phyloP scores from a whole-genome alignment of 2,329 filamentous ascomycete species.

The Grosmannia huntii region DNA sequence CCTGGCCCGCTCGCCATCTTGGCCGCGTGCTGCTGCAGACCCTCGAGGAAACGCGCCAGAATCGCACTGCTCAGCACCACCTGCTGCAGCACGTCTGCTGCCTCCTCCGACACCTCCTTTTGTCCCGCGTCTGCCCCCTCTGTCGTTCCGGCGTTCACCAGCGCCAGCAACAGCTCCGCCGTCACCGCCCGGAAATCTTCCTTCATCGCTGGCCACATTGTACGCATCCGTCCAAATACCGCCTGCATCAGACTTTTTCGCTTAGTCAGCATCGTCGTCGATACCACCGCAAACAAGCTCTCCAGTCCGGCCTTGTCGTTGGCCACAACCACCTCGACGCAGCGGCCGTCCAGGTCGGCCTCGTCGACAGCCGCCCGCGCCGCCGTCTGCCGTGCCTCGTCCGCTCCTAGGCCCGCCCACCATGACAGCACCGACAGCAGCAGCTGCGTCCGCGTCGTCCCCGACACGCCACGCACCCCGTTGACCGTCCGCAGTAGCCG shows the following conservation, averaged over 20 bases:
- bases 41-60: constrained; percentile 59
- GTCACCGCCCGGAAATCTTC: constrained; percentile 44
- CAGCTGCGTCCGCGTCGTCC: constrained; percentile 55
- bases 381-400: constrained; percentile 35
- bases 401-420: constrained; percentile 48
- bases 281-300: constrained; percentile 35
- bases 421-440: constrained; percentile 62
- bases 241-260: constrained; percentile 46
- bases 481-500: constrained; percentile 61
- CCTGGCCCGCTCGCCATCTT: constrained; percentile 60
- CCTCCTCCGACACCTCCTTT: constrained; percentile 38
- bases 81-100: constrained; percentile 58
- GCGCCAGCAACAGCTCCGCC: constrained; percentile 49
- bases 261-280: constrained; percentile 21
- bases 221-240: constrained; percentile 55
- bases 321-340: constrained; percentile 39
- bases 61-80: constrained; percentile 63
- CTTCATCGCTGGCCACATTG: constrained; percentile 63
- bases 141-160: constrained; percentile 33
- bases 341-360: constrained; percentile 20
- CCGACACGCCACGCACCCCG: constrained; percentile 58
- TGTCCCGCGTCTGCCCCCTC: constrained; percentile 18
- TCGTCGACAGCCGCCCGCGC: constrained; percentile 19
- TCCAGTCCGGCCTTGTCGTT: constrained; percentile 40
- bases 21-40: constrained; percentile 58